A percentile compares a stretch with the other conserved stretches of the same genome.
Evolutionary conservation across 441 rosid genomes (phyloP).

Genomic region (Adansonia gregorii): DNA sequence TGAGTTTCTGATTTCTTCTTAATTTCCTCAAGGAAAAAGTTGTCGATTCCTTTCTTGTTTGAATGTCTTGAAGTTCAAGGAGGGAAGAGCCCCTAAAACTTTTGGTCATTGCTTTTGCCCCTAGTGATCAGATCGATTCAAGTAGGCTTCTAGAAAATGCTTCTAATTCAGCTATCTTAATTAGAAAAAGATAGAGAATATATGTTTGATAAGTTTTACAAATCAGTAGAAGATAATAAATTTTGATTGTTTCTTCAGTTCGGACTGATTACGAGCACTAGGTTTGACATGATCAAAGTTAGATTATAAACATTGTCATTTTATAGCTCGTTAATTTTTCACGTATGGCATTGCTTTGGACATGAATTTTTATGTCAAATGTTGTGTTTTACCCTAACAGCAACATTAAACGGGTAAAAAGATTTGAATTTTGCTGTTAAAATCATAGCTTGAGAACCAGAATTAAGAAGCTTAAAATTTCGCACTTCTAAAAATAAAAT

Average conservation of each 20-base stretch:
- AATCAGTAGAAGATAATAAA: neutral
- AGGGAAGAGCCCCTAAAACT: neutral
- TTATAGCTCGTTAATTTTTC: neutral
- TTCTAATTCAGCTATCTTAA: neutral
- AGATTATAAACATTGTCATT: neutral
- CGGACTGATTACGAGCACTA: neutral
- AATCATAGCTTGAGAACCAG: no score
- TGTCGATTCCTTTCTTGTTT: neutral
- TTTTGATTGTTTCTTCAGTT: neutral
- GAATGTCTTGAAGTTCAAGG: neutral
- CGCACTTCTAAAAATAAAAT: no score
- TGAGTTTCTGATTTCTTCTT: neutral
- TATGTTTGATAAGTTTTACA: neutral
- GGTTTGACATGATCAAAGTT: neutral
- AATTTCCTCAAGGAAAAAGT: neutral
- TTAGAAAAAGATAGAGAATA: no score
- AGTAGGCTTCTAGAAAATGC: neutral
- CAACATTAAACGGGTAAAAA: no score
- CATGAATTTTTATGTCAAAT: no score
- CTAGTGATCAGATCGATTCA: slow-evolving; percentile 1
- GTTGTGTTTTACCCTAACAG: no score
- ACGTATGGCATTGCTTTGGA: no score
- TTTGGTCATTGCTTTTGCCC: neutral
- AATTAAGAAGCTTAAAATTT: no score
- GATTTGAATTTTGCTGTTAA: no score